These are phyloP conservation scores for Inonotus hispidus DNA, from an alignment of 1,284 basidiomycete genomes.

Conservation along the genomic window DNA sequence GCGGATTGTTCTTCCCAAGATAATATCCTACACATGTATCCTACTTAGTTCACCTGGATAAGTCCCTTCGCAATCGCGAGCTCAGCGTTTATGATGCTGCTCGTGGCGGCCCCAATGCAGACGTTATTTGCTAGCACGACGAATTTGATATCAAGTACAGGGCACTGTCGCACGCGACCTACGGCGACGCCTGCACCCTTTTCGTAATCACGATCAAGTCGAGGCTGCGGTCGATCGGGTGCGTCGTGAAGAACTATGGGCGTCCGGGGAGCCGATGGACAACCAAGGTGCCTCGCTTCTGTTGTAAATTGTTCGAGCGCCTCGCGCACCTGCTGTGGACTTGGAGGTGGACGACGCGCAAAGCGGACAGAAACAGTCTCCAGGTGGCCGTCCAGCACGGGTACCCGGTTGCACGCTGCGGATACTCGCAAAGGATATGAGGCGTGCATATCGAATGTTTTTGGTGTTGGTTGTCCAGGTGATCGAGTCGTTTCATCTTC, in stretches of 20 bases:
- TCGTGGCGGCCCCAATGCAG: slow-evolving; percentile 94
- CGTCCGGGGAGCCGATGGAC: slow-evolving; percentile 82
- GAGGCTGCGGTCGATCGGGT: slow-evolving; percentile 89
- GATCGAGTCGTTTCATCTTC: slow-evolving; percentile 36
- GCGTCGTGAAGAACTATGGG: slow-evolving; percentile 94
- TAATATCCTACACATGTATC: slow-evolving; percentile 9
- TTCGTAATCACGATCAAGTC: slow-evolving; percentile 88
- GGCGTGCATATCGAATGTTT: slow-evolving; percentile 82
- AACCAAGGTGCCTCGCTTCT: slow-evolving; percentile 74
- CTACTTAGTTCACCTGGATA: slow-evolving; percentile 15
- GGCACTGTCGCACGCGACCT: slow-evolving; percentile 86
- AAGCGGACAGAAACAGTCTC: slow-evolving; percentile 89
- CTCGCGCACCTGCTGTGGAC: slow-evolving; percentile 82
- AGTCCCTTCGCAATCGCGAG: slow-evolving; percentile 83
- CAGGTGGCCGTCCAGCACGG: slow-evolving; percentile 90
- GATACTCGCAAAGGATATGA: slow-evolving; percentile 79
- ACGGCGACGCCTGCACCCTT: slow-evolving; percentile 91
- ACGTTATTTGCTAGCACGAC: slow-evolving; percentile 95
- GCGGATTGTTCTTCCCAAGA: not conserved
- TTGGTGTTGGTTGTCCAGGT: slow-evolving; percentile 23
- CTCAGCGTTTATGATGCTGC: slow-evolving; percentile 97
- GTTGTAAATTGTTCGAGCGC: slow-evolving; percentile 74
- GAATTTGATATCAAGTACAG: slow-evolving; percentile 94
- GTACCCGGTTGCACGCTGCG: slow-evolving; percentile 89
- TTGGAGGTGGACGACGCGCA: slow-evolving; percentile 73